These are phyloP conservation scores for Xylaria scruposa DNA, from an alignment of 495 filamentous ascomycete genomes.

Conservation along the genomic window DNA sequence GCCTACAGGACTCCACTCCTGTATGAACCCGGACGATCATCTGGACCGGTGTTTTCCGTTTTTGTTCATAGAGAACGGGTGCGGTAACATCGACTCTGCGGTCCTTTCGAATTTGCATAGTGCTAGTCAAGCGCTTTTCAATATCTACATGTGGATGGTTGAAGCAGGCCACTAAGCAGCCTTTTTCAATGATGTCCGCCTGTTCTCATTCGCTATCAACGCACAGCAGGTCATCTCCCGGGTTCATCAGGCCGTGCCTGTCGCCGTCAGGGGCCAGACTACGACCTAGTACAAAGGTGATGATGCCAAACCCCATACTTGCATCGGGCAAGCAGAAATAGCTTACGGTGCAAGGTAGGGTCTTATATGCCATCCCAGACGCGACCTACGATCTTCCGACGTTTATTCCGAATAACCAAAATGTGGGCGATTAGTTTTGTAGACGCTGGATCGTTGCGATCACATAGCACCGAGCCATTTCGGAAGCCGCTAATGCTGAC, in stretches of 20 bases:
- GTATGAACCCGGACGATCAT: neutral
- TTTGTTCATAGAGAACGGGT: neutral
- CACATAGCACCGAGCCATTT: no score
- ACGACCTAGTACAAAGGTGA: no score
- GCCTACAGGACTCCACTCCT: neutral
- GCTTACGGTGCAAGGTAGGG: no score
- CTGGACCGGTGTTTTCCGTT: constrained; percentile 2
- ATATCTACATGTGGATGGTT: constrained; percentile 10
- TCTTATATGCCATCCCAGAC: no score
- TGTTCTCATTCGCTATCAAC: neutral
- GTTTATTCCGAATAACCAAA: no score
- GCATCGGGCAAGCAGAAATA: no score
- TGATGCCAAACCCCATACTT: no score
- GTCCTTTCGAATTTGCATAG: neutral
- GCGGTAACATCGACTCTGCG: neutral
- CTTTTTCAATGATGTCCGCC: neutral
- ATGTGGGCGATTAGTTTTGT: no score
- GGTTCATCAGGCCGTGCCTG: neutral
- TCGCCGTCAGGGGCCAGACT: neutral
- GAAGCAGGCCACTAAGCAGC: neutral
- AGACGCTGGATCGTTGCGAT: no score
- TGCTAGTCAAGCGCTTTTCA: constrained; percentile 19
- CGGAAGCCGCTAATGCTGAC: no score
- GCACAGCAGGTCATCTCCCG: neutral
- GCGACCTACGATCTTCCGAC: no score